Percentiles rank a stretch among this genome's conserved stretches.
phyloP scores from a whole-genome alignment of 2,329 filamentous ascomycete genomes.

The Eutypa lata region DNA sequence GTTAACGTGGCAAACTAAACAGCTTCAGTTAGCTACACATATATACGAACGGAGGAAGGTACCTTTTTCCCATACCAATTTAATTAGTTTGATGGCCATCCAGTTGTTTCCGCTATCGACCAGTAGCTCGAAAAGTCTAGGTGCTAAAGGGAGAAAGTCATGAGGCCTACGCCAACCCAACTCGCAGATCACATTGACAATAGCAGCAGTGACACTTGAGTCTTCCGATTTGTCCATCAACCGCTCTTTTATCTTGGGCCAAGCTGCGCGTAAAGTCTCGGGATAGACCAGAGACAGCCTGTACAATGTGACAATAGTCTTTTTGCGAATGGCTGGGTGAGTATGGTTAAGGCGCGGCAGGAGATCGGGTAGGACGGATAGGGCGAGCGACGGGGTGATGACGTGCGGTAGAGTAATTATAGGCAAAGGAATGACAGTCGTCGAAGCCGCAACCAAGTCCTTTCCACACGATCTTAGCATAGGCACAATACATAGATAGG shows the following conservation, averaged over 20 bases:
- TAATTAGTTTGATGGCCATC: slow-evolving; percentile 99
- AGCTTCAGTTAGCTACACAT: slow-evolving; percentile 18
- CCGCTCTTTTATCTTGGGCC: slow-evolving; percentile 96
- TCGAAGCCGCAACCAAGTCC: slow-evolving; percentile 71
- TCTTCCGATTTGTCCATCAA: slow-evolving; percentile 89
- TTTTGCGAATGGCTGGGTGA: slow-evolving; percentile 83
- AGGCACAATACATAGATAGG: neutral
- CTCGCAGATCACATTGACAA: slow-evolving; percentile 96
- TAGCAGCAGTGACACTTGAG: slow-evolving; percentile 88
- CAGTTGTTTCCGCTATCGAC: slow-evolving; percentile 95
- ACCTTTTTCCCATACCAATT: slow-evolving; percentile 60
- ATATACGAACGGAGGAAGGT: too few species aligned
- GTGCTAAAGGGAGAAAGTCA: slow-evolving; percentile 89
- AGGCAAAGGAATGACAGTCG: slow-evolving; percentile 78
- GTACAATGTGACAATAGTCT: slow-evolving; percentile 93
- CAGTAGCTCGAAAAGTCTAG: slow-evolving; percentile 85
- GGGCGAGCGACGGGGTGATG: slow-evolving; percentile 86
- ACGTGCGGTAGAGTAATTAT: slow-evolving; percentile 91
- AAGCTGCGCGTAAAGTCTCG: slow-evolving; percentile 85
- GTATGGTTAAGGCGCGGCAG: slow-evolving; percentile 85
- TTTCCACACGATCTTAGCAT: slow-evolving; percentile 24
- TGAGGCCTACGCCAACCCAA: slow-evolving; percentile 89
- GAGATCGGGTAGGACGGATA: slow-evolving; percentile 83
- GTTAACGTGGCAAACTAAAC: slow-evolving; percentile 86
- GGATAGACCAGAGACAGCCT: slow-evolving; percentile 93